These are phyloP conservation scores for Aspergillus hiratsukae DNA, from an alignment of 2,329 filamentous ascomycete genomes.

Conservation along the genomic window DNA sequence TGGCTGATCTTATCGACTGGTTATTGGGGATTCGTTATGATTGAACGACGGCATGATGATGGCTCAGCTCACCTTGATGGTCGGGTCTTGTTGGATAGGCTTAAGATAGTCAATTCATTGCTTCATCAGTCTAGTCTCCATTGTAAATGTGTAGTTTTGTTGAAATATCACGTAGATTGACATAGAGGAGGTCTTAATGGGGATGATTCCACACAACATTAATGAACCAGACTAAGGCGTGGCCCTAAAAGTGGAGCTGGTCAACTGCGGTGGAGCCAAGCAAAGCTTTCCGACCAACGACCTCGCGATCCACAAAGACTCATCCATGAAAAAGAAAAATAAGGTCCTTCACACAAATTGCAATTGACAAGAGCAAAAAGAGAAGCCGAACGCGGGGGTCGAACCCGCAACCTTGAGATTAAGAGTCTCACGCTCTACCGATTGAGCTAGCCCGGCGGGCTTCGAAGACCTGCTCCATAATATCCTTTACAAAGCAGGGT, in stretches of 20 bases:
- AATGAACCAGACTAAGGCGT: no score
- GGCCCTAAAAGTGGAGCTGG: no score
- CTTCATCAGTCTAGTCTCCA: not conserved
- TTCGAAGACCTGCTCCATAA: not conserved
- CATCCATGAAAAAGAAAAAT: not conserved
- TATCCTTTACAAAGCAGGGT: no score
- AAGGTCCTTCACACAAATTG: not conserved
- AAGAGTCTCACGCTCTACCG: constrained; percentile 48
- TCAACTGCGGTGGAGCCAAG: no score
- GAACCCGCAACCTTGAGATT: constrained; percentile 41
- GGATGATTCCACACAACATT: no score
- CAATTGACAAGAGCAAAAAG: constrained; percentile 9
- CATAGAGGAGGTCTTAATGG: no score
- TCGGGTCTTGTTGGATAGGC: not conserved
- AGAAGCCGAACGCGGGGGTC: constrained; percentile 40
- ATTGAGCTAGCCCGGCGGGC: constrained; percentile 47
- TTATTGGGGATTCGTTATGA: not conserved
- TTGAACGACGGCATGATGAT: not conserved
- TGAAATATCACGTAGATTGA: no score
- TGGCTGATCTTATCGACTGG: not conserved
- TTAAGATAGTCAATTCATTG: not conserved
- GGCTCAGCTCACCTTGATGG: not conserved
- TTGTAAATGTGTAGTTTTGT: not conserved
- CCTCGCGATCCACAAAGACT: not conserved
- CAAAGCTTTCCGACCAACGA: no score